Conservation (phyloP, 768 basidiomycete genomes). For the Dioszegia aurantiaca region DNA sequence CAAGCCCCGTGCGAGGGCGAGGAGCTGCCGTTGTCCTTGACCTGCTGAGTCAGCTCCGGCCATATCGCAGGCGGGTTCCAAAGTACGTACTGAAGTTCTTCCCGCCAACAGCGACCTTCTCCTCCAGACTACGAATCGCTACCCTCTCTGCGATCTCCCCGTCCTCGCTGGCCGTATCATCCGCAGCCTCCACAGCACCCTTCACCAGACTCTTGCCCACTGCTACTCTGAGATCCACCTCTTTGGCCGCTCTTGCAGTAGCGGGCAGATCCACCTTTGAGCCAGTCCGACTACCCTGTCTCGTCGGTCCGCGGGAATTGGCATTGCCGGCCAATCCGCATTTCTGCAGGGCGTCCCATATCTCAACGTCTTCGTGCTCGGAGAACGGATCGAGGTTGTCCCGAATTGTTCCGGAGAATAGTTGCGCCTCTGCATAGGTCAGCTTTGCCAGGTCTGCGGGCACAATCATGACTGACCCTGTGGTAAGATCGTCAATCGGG, state of each 20-base stretch:
- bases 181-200: slow-evolving; percentile 3
- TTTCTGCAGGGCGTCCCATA: slow-evolving; percentile 43
- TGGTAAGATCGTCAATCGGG: slow-evolving; percentile 62
- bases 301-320: slow-evolving; percentile 24
- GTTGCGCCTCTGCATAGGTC: slow-evolving; percentile 36
- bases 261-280: slow-evolving; percentile 4
- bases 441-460: background rate
- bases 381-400: slow-evolving; percentile 52
- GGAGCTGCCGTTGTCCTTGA: slow-evolving; percentile 61
- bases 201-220: slow-evolving; percentile 7
- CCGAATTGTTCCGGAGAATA: slow-evolving; percentile 49
- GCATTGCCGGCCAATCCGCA: slow-evolving; percentile 39
- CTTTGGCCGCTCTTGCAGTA: slow-evolving; percentile 2
- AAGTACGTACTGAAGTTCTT: slow-evolving; percentile 57
- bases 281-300: slow-evolving; percentile 12
- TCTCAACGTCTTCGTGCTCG: slow-evolving; percentile 43
- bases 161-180: slow-evolving; percentile 16
- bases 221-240: slow-evolving; percentile 10
- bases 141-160: slow-evolving; percentile 43
- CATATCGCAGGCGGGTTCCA: background rate
- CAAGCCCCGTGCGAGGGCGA: slow-evolving; percentile 60
- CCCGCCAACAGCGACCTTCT: slow-evolving; percentile 52
- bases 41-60: slow-evolving; percentile 17
- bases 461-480: slow-evolving; percentile 38
- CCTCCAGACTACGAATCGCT: slow-evolving; percentile 49